A percentile compares a stretch with the other conserved stretches of the same genome.
Evolutionary conservation across 768 basidiomycete genomes (phyloP).

Genomic region (Sistotremastrum suecicum): DNA sequence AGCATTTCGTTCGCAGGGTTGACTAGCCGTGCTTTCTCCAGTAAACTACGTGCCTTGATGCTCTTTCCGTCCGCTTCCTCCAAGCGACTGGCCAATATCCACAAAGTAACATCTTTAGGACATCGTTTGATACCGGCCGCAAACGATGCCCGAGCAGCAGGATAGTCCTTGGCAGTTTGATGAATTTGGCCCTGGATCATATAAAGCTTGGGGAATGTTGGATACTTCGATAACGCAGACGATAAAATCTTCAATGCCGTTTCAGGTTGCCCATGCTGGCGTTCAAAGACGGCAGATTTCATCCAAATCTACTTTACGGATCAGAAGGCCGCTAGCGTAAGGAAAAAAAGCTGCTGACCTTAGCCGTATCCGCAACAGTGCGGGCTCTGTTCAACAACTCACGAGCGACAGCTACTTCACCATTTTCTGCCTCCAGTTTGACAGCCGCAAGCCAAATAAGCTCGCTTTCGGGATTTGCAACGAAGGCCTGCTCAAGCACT

Average conservation of each 20-base stretch:
- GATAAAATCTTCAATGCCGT: conserved; percentile 64
- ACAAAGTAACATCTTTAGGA: conserved; percentile 72
- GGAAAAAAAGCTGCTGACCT: conserved; percentile 34
- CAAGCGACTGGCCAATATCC: conserved; percentile 79
- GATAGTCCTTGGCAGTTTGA: conserved; percentile 40
- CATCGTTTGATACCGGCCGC: conserved; percentile 76
- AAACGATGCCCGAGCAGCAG: conserved; percentile 66
- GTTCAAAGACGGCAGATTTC: conserved; percentile 93
- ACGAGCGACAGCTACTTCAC: conserved; percentile 72
- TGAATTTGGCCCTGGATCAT: conserved; percentile 96
- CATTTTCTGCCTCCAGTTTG: conserved; percentile 93
- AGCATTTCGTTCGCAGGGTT: conserved; percentile 76
- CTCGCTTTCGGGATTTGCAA: conserved; percentile 92
- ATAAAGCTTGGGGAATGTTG: conserved; percentile 83
- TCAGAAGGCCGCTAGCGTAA: neutral
- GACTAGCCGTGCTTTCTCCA: conserved; percentile 79
- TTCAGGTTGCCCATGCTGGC: conserved; percentile 67
- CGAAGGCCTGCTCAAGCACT: conserved; percentile 80
- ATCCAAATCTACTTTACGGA: conserved; percentile 73
- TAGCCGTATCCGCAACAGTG: conserved; percentile 80
- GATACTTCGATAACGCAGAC: conserved; percentile 70
- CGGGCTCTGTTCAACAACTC: conserved; percentile 81
- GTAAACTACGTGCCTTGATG: conserved; percentile 80
- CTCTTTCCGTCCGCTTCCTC: conserved; percentile 87
- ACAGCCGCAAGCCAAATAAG: conserved; percentile 97